These are phyloP conservation scores for Lantana camara DNA, from an alignment of 257 asterid species.

Conservation along the genomic window DNA sequence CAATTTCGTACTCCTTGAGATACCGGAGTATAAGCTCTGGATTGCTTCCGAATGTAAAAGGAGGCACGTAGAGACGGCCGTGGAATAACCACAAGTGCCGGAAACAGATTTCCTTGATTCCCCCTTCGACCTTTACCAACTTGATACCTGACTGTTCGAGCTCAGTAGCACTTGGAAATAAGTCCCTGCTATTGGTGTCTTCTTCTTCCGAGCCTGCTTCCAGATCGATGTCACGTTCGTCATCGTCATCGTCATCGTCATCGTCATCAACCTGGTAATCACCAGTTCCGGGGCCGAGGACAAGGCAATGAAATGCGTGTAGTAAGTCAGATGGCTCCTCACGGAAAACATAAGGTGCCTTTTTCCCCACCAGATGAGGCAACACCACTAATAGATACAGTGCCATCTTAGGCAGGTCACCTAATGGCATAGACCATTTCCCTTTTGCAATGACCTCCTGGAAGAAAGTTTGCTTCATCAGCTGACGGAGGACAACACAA, in stretches of 20 bases:
- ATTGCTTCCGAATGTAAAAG: neutral
- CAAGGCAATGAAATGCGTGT: neutral
- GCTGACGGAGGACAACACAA: neutral
- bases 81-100: no score
- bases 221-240: neutral
- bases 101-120: constrained; percentile 9
- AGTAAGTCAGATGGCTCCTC: constrained; percentile 1
- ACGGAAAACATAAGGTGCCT: neutral
- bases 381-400: neutral
- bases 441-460: neutral
- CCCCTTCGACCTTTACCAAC: neutral
- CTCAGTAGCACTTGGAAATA: constrained; percentile 9
- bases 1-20: neutral
- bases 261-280: neutral
- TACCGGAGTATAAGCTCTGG: neutral
- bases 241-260: neutral
- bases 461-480: constrained; percentile 12
- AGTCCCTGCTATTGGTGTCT: neutral
- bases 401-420: neutral
- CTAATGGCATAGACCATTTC: neutral
- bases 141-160: neutral
- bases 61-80: constrained; percentile 1
- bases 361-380: neutral
- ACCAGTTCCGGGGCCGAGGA: neutral
- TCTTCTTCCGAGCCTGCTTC: neutral